Base-by-base conservation (phyloP, 768 basidiomycete species). In the Steccherinum ochraceum region DNA sequence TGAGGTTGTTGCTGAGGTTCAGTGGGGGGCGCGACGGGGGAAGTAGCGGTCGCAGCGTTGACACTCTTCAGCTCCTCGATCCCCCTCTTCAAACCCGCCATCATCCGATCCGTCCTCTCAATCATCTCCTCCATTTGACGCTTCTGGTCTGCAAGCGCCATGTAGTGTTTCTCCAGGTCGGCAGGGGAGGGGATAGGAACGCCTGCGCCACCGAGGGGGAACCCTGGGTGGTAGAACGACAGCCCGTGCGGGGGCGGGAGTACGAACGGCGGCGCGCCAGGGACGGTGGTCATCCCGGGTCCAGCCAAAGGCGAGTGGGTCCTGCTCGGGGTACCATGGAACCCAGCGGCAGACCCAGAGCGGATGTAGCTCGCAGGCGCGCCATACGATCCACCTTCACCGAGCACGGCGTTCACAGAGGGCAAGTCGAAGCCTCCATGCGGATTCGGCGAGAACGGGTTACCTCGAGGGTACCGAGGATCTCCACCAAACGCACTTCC, bases 61-160 rank as follows among this genome's bases (percentile, higher is more conserved):
- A n/a, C n/a, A n/a, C n/a, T n/a, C 64, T 78, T 72, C 79, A 88
- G 81, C 63, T 91, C 88, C 49, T 90, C 89, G 58, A 92, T 71
- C 20, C 81, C 85, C 57, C 82, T 76, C 72, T 81, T 81, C 62
- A 92, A 70, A 20, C 82, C 80, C 30, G 69, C 74, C 75, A 92
- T 81, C 69, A 92, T 66, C 63, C 76, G 68, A 49, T 90, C 85
- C 58, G 89, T 92, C 68, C 74, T 78, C 56, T 83, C 78, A 52
- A 89, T 66, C 80, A 92, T 74, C 62, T 87, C 87, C 66, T 89
- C 79, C 69, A 86, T 71, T 63, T 75, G 70, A 59, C 69, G 70
- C 66, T 81, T 80, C 61, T 86, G 76, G 58, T 83, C 80, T 3
- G 70, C 67, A 49, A 93, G 72, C 59, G 83, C 77, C 18, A 67